Percentiles rank a stretch among this genome's conserved stretches.
These are phyloP conservation scores for Phytophthora meadii DNA, from an alignment of 352 stramenopile genomes.

Conservation along the genomic window DNA sequence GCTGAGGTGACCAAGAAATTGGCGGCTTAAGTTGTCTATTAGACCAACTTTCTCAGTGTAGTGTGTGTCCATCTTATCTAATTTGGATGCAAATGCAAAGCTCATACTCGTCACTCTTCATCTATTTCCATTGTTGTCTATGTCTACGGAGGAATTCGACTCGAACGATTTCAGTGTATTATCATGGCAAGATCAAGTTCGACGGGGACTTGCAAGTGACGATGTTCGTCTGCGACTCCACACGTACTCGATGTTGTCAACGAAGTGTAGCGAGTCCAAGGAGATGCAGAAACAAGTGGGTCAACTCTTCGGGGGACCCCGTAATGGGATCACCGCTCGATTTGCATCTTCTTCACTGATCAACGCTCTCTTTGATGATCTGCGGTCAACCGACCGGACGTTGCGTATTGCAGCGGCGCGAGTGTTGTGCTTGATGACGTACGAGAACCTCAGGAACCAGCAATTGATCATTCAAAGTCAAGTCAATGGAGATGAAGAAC, in stretches of 20 bases:
- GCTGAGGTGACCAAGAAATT: conserved; percentile 83
- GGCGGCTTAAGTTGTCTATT: conserved; percentile 41
- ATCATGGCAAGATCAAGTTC: conserved; percentile 24
- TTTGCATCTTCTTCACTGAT: conserved; percentile 1
- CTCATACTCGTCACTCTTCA: conserved; percentile 1
- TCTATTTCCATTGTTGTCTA: conserved; percentile 23
- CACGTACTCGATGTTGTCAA: conserved; percentile 40
- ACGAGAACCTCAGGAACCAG: conserved; percentile 54
- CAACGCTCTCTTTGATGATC: conserved; percentile 40
- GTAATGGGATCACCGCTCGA: neutral
- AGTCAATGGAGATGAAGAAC: conserved; percentile 12
- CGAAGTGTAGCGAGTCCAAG: conserved; percentile 49
- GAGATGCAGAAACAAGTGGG: conserved; percentile 49
- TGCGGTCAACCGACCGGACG: conserved; percentile 48
- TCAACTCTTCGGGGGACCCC: conserved; percentile 40
- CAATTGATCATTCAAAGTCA: conserved; percentile 27
- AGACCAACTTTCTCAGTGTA: neutral
- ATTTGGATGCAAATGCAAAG: conserved; percentile 27
- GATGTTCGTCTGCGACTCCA: conserved; percentile 42
- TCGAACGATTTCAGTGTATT: neutral
- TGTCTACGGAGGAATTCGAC: conserved; percentile 8
- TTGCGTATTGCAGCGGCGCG: conserved; percentile 52
- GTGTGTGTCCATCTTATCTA: conserved; percentile 14
- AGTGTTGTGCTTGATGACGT: conserved; percentile 56
- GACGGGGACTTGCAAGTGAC: conserved; percentile 27